Evolutionary conservation across 768 basidiomycete species (phyloP).

Genomic region (Wakefieldia striispora): DNA sequence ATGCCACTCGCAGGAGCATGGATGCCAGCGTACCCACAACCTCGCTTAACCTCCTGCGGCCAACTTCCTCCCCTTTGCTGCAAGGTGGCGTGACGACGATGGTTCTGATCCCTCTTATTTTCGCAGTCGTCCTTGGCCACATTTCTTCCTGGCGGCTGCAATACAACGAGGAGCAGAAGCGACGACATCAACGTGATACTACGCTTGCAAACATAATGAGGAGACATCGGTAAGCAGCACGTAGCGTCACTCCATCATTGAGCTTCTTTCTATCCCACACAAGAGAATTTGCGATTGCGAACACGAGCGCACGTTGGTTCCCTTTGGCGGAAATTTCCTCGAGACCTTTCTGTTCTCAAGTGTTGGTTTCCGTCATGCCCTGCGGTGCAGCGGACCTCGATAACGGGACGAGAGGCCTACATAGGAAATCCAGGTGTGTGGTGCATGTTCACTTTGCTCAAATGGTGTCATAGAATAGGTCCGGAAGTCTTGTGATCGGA

Average conservation of each 20-base stretch:
- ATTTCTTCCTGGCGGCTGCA: constrained; percentile 23
- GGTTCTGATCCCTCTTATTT: constrained; percentile 18
- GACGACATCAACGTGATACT: constrained; percentile 28
- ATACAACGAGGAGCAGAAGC: constrained; percentile 23
- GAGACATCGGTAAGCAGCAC: constrained; percentile 21
- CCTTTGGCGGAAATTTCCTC: constrained; percentile 22
- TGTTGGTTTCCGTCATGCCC: constrained; percentile 18
- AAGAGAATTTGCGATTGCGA: constrained; percentile 23
- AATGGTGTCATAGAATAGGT: constrained; percentile 11
- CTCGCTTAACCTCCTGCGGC: constrained; percentile 29
- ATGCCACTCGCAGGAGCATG: constrained; percentile 18
- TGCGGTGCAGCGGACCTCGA: constrained; percentile 19
- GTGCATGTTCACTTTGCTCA: constrained; percentile 18
- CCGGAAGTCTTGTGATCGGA: constrained; percentile 15
- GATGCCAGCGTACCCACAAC: constrained; percentile 16
- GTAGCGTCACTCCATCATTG: constrained; percentile 4
- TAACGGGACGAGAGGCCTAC: constrained; percentile 17
- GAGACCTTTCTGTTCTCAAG: constrained; percentile 9
- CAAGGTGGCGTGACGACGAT: constrained; percentile 23
- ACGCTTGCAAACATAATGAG: constrained; percentile 24
- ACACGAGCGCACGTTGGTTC: constrained; percentile 15
- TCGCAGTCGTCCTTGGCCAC: constrained; percentile 24
- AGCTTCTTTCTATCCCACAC: constrained; percentile 19
- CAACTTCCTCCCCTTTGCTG: constrained; percentile 25
- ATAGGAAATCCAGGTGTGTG: constrained; percentile 22